Conservation (phyloP, 441 rosid genomes). For the Arabidopsis hybrid region DNA sequence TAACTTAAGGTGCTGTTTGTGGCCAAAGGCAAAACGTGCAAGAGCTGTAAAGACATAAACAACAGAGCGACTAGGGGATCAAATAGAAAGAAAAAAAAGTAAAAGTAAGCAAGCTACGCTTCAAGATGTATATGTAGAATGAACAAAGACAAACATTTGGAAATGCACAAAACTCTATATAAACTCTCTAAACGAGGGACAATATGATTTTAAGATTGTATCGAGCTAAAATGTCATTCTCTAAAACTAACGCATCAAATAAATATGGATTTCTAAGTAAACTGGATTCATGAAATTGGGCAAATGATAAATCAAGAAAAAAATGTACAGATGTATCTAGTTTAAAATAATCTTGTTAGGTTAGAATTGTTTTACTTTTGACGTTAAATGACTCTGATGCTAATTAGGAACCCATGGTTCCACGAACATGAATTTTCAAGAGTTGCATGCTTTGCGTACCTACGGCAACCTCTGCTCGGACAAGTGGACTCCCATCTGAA, state of each 20-base stretch:
- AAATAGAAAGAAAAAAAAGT: constrained; percentile 4
- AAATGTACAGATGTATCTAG: constrained; percentile 29
- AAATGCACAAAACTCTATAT: constrained; percentile 27
- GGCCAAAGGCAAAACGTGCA: constrained; percentile 96
- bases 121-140: constrained; percentile 24
- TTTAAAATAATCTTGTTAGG: constrained; percentile 17
- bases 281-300: constrained; percentile 8
- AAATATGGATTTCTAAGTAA: constrained; percentile 10
- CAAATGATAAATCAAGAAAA: constrained; percentile 7
- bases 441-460: constrained; percentile 64
- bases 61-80: constrained; percentile 33
- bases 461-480: constrained; percentile 98
- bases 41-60: constrained; percentile 69
- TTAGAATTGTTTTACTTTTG: constrained; percentile 32
- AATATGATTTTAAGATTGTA: constrained; percentile 20
- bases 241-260: constrained; percentile 16
- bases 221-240: constrained; percentile 14
- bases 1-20: constrained; percentile 91
- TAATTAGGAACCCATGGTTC: constrained; percentile 40
- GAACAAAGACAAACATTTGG: constrained; percentile 36
- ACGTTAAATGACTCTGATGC: constrained; percentile 35
- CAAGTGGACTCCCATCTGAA: constrained; percentile 98
- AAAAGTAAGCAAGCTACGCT: constrained; percentile 23
- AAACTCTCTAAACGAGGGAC: constrained; percentile 26
- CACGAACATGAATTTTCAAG: constrained; percentile 38